These are phyloP conservation scores for Phytophthora podocarpi DNA, from an alignment of 352 stramenopile genomes.

Conservation along the genomic window DNA sequence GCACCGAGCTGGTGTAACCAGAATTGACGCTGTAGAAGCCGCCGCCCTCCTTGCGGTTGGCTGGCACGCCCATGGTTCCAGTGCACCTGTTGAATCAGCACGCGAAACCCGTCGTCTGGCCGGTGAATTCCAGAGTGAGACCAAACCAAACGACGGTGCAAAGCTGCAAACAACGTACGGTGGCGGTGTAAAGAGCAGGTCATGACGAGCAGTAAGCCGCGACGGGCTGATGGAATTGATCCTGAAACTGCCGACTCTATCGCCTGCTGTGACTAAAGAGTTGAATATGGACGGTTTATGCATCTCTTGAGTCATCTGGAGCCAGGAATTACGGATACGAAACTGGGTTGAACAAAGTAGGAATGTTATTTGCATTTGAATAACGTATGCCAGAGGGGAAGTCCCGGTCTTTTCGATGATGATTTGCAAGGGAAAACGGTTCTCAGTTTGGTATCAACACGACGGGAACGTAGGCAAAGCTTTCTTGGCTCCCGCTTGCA, in stretches of 20 bases:
- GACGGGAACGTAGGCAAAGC: constrained; percentile 3
- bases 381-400: neutral
- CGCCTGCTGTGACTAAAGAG: constrained; percentile 15
- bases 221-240: constrained; percentile 22
- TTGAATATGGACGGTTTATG: constrained; percentile 16
- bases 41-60: constrained; percentile 41
- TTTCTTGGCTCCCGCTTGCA: constrained; percentile 17
- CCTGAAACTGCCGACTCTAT: constrained; percentile 36
- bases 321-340: constrained; percentile 20
- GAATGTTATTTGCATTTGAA: no score
- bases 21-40: constrained; percentile 34
- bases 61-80: constrained; percentile 27
- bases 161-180: constrained; percentile 4
- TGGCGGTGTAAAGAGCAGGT: constrained; percentile 20
- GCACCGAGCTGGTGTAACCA: constrained; percentile 36
- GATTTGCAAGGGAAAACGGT: constrained; percentile 14
- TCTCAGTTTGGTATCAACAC: constrained; percentile 12
- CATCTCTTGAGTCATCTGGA: constrained; percentile 2
- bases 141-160: constrained; percentile 18
- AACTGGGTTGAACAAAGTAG: constrained; percentile 3
- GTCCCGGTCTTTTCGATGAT: neutral
- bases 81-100: constrained; percentile 4
- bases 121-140: constrained; percentile 35
- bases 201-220: neutral
- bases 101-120: constrained; percentile 20